Evolutionary conservation across 768 basidiomycete genomes (phyloP).

Genomic region (Paxillus involutus): DNA sequence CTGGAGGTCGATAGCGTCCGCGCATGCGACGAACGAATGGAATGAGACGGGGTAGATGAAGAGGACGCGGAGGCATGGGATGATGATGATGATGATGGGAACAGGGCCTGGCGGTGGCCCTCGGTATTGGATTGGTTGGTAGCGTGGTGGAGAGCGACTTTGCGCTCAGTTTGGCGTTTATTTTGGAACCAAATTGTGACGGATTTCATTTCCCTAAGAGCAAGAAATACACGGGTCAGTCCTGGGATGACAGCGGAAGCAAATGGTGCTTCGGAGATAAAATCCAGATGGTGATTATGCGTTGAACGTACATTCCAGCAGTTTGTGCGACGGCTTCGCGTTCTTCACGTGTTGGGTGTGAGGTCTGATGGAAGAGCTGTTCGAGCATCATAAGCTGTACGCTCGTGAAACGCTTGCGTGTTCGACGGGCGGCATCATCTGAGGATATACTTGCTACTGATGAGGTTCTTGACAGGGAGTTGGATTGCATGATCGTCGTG

Average conservation of each 20-base stretch:
- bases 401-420: conserved; percentile 69
- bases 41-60: conserved; percentile 23
- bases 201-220: conserved; percentile 33
- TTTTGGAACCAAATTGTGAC: conserved; percentile 38
- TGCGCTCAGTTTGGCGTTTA: conserved; percentile 48
- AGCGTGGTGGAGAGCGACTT: conserved; percentile 45
- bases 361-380: conserved; percentile 68
- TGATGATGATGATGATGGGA: conserved; percentile 17
- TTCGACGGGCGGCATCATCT: conserved; percentile 52
- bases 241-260: neutral
- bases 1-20: conserved; percentile 30
- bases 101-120: conserved; percentile 8
- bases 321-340: conserved; percentile 61
- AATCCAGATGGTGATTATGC: neutral
- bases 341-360: conserved; percentile 74
- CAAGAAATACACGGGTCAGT: conserved; percentile 9
- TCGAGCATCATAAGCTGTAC: conserved; percentile 72
- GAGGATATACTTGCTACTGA: conserved; percentile 59
- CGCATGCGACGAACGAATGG: conserved; percentile 36
- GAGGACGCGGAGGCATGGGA: conserved; percentile 26
- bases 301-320: conserved; percentile 57
- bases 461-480: conserved; percentile 50
- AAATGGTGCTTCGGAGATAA: conserved; percentile 6
- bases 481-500: conserved; percentile 13
- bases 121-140: conserved; percentile 18